Base-by-base conservation (phyloP, 2,329 filamentous ascomycete genomes). In the Atkinsonella hypoxylon region DNA sequence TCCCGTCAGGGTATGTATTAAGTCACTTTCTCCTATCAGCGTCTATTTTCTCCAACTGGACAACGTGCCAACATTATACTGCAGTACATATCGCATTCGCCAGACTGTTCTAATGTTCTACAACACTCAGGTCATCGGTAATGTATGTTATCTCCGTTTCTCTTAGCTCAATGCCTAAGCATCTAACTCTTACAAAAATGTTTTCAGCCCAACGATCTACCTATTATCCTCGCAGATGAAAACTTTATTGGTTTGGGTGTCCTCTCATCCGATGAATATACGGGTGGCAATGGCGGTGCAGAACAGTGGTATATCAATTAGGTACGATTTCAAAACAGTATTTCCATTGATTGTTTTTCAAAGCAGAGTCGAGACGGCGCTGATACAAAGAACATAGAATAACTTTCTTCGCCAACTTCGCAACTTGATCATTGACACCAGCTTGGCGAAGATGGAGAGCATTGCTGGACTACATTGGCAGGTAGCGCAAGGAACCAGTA, bases 91-190 rank as follows among this genome's bases (percentile, higher is more conserved):
- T 30, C 42, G 42, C 20, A 15, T 44, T 44, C 42, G 42, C 42
- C 42, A 44, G 15, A 44, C 42, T 15, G 20, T 97, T 57, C 70
- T 89, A 48, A 85, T 89, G 66, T 85, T 84, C 67, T 97, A 96
- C 75, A 95, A 95, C 72, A 95, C 90, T 11, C 89, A 95, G 65
- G 80, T 96, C 55, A 75, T 96, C 38, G 91, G 91, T 51, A 89
- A 97, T 20, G 42, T 44, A 44, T 70, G 82, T 84, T 45, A 63
- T 78, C 60, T 73, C 78, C 55, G 67, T 83, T 10, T 89, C 91
- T 0, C 85, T 3, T 66, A 79, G 2, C 64, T 82, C 40, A 72
- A 73, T 59, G 97, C 97, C 61, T 56, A 74, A 4, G 91, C 91
- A 45, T 8, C 6, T 20, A n/a, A 41, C 6, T 8, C 15, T 41